Conservation (phyloP, 1,284 basidiomycete species). For the Cutaneotrichosporon arboriforme region DNA sequence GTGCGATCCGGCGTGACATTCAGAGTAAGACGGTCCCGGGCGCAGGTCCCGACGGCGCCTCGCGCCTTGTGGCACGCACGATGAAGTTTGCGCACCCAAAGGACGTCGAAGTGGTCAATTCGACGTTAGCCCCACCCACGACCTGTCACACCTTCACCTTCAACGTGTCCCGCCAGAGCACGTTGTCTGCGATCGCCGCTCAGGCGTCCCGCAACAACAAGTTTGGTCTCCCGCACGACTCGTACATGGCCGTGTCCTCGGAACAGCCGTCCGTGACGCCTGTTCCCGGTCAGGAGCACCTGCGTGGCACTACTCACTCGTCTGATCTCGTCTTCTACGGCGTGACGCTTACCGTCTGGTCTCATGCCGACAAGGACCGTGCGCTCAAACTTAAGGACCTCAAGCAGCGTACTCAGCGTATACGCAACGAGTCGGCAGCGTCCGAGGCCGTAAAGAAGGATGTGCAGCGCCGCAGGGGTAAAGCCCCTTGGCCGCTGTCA, state of each 20-base stretch:
- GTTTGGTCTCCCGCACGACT: constrained; percentile 22
- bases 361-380: constrained; percentile 80
- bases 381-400: constrained; percentile 48
- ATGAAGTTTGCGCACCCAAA: constrained; percentile 62
- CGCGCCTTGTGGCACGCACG: constrained; percentile 78
- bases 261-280: constrained; percentile 4
- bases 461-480: constrained; percentile 5
- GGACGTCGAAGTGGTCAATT: constrained; percentile 78
- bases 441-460: constrained; percentile 12
- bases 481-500: constrained; percentile 7
- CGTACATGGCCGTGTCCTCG: constrained; percentile 53
- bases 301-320: constrained; percentile 55
- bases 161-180: constrained; percentile 39
- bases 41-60: constrained; percentile 35
- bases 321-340: constrained; percentile 65
- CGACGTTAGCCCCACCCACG: constrained; percentile 80
- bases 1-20: constrained; percentile 42
- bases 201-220: constrained; percentile 49
- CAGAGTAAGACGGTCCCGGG: constrained; percentile 52
- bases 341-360: constrained; percentile 87
- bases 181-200: constrained; percentile 27
- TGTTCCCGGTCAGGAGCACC: constrained; percentile 55
- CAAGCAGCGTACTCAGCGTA: constrained; percentile 19
- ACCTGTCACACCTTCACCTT: constrained; percentile 93
- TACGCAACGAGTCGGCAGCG: constrained; percentile 16